Base-by-base conservation (phyloP, 805 yeast genomes). In the Kregervanrija delftensis region DNA sequence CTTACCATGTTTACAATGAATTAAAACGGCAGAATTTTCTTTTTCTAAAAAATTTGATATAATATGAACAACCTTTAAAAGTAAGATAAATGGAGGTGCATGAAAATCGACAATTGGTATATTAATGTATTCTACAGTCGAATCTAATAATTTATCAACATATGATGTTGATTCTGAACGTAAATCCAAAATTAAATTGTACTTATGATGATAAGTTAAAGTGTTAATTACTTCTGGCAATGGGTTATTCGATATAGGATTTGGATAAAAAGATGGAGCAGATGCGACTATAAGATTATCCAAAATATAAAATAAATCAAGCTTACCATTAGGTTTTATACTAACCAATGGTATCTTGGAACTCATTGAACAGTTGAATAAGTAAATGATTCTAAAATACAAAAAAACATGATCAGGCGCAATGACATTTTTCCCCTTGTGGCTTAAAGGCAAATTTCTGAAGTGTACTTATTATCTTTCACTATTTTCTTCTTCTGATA, bases 1-100 rank as follows among this genome's bases (percentile, higher is more conserved):
- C 62, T 88, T 89, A 0, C 98, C 98, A 51, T 86, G 86, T 56
- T 84, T 81, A 59, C 98, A 91, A 59, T 91, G 97, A 8, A 91
- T 61, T 0, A 86, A 89, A 2, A 83, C 79, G 5, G 50, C 57
- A 15, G 50, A 40, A 44, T 74, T 71, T 0, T 64, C 53, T 15
- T 60, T 51, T 1, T 49, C 38, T 22, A 84, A 55, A 49, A 63
- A 82, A 0, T 49, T 50, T 36, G 69, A 62, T 8, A 89, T 73
- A 1, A 70, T 72, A 12, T 60, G 57, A 0, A 79, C 67, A 22
- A 22, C 8, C 8, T 22, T 6, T 22, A 22, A 22, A 5, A 22
- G 28, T 22, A 22, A 22, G 6, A 22, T 22, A 22, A 22, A 22
- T 5, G 28, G 28, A 22, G 28, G 28, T 22, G 28, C 28, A 22